Conservation (phyloP, 2,329 filamentous ascomycete species). For the Aspergillus transmontanensis region DNA sequence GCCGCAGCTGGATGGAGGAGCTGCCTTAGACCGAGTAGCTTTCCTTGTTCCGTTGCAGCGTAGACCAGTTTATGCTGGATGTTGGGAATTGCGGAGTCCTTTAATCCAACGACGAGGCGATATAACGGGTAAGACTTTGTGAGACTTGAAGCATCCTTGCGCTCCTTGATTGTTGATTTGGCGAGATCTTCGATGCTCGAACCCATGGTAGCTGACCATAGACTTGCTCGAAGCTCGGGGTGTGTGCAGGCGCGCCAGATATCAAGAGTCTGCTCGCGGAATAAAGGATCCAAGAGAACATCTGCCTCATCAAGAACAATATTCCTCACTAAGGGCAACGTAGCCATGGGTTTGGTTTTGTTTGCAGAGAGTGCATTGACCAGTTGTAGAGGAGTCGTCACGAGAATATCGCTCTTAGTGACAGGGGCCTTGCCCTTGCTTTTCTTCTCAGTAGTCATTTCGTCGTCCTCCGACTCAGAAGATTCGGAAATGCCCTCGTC, state of each 20-base stretch:
- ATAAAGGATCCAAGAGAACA: slow-evolving; percentile 86
- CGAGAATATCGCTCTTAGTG: slow-evolving; percentile 76
- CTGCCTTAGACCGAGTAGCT: slow-evolving; percentile 87
- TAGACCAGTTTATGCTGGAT: slow-evolving; percentile 88
- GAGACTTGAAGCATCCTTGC: slow-evolving; percentile 38
- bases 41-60: slow-evolving; percentile 89
- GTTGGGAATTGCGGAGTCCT: slow-evolving; percentile 92
- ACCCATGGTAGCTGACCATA: slow-evolving; percentile 97
- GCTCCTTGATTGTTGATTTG: slow-evolving; percentile 64
- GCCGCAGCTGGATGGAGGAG: slow-evolving; percentile 75
- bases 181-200: slow-evolving; percentile 85
- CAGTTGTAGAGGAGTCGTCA: slow-evolving; percentile 77
- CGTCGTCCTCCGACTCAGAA: slow-evolving; percentile 43
- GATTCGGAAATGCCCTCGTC: slow-evolving; percentile 42
- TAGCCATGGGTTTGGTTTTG: slow-evolving; percentile 45
- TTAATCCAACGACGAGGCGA: slow-evolving; percentile 90
- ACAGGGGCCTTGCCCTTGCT: slow-evolving; percentile 46
- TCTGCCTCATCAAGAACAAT: slow-evolving; percentile 93
- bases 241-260: slow-evolving; percentile 81
- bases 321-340: slow-evolving; percentile 68
- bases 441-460: slow-evolving; percentile 28
- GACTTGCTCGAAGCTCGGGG: slow-evolving; percentile 69
- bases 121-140: slow-evolving; percentile 57
- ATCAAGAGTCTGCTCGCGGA: slow-evolving; percentile 81
- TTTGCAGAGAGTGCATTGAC: slow-evolving; percentile 68